Evolutionary conservation across 2,329 filamentous ascomycete species (phyloP), one percentile per base, ranked within the genome.

Genomic region (Ophiocordyceps camponoti-leonardi): DNA sequence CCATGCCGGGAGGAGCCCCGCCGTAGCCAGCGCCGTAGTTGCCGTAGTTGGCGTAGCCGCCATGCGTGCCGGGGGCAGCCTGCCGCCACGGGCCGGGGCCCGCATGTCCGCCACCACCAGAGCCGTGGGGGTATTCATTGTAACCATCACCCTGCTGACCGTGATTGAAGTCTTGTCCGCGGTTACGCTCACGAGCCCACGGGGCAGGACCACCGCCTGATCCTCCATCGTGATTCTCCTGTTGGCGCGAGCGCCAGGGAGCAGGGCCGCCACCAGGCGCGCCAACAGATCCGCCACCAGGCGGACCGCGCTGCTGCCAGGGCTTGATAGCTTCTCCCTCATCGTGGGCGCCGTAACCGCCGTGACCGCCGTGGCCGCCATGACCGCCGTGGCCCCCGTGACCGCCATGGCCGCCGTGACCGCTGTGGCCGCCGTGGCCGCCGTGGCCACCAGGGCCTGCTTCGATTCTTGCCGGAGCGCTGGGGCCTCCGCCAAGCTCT

Each of bases 221-320:
- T 37, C 61, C 60, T 45, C 72, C 68, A 45, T 65, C 58, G 44
- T 68, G 66, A 52, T 69, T 66, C 48, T 77, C 72, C 42, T 73
- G 70, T 47, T 63, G 62, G 51, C 77, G 71, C 26, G 62, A 65
- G 48, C 75, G 72, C 86, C 88, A 94, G 8, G 87, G 87, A 53
- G 87, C 87, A 59, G 85, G 76, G 48, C 81, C 86, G 47, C 85
- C 86, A 13, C 40, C 40, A 13, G 26, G 26, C 4, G 4, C 26
- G 10, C 35, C 86, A 20, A 20, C 40, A 20, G 26, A 11, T 8
- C 7, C 26, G 10, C 35, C 86, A 20, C 40, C 40, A 20, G 83
- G 87, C 18, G 86, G 85, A 35, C 82, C 85, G 58, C 85, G 79
- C 61, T 94, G 79, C 61, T 94, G 83, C 87, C 87, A 95, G 44